Conservation (phyloP, 306 rosid species). For the Delonix regia region DNA sequence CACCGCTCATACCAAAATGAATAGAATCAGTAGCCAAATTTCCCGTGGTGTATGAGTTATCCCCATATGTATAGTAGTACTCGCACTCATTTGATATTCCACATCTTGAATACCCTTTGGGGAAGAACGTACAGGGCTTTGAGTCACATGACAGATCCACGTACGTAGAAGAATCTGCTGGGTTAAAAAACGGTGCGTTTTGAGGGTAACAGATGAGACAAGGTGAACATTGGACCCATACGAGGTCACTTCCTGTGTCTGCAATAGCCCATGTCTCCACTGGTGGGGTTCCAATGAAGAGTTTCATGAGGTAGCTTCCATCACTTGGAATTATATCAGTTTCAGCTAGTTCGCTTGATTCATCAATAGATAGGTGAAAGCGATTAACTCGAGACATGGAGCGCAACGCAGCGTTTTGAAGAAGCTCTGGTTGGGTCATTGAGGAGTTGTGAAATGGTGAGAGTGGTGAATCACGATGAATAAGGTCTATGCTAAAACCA, state of each 20-base stretch:
- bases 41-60: background rate
- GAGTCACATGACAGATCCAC: background rate
- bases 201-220: background rate
- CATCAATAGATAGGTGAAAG: background rate
- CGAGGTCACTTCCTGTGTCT: conserved; percentile 17
- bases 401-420: background rate
- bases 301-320: background rate
- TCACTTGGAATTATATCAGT: background rate
- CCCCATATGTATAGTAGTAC: conserved; percentile 21
- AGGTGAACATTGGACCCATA: conserved; percentile 16
- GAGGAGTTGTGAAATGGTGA: conserved; percentile 16
- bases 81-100: background rate
- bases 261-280: background rate
- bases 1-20: background rate
- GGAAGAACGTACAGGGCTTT: background rate
- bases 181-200: background rate
- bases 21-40: conserved; percentile 21
- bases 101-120: background rate
- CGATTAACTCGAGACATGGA: background rate
- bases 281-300: background rate
- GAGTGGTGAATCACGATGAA: conserved; percentile 18
- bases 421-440: background rate
- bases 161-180: background rate
- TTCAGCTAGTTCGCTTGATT: background rate
- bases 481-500: conserved; percentile 8